Conservation (phyloP, 768 basidiomycete species). For the Nevesoporus exiguus region DNA sequence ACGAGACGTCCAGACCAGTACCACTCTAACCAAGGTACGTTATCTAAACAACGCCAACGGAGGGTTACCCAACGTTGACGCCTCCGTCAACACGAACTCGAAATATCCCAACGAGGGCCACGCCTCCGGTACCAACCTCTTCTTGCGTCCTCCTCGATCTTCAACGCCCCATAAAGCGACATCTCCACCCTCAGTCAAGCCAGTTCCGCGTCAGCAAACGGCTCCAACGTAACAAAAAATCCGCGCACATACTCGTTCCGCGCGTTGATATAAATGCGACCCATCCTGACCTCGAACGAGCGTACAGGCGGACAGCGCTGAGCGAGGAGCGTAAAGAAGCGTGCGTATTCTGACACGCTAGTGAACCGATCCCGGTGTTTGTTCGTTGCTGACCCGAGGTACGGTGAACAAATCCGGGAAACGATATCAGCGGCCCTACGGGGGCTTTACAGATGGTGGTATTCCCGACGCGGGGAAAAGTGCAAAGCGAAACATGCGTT, state of each 20-base stretch:
- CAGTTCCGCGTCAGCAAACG: conserved; percentile 3
- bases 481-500: neutral
- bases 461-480: neutral
- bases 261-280: neutral
- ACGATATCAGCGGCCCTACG: conserved; percentile 3
- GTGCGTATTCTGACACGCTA: neutral
- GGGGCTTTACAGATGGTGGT: conserved; percentile 4
- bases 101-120: too few species aligned
- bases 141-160: conserved; percentile 3
- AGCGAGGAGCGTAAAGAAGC: too few species aligned
- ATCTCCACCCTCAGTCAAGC: too few species aligned
- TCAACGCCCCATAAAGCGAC: too few species aligned
- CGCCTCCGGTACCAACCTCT: conserved; percentile 2
- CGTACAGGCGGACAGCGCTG: neutral
- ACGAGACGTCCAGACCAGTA: too few species aligned
- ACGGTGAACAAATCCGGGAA: conserved; percentile 4
- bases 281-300: conserved; percentile 5
- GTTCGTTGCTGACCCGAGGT: conserved; percentile 6
- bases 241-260: neutral
- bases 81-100: too few species aligned
- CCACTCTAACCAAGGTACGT: too few species aligned
- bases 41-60: neutral
- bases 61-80: neutral
- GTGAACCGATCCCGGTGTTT: neutral
- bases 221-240: conserved; percentile 4